Conservation (phyloP, 2,329 filamentous ascomycete genomes). For the Colletotrichum nymphaeae region DNA sequence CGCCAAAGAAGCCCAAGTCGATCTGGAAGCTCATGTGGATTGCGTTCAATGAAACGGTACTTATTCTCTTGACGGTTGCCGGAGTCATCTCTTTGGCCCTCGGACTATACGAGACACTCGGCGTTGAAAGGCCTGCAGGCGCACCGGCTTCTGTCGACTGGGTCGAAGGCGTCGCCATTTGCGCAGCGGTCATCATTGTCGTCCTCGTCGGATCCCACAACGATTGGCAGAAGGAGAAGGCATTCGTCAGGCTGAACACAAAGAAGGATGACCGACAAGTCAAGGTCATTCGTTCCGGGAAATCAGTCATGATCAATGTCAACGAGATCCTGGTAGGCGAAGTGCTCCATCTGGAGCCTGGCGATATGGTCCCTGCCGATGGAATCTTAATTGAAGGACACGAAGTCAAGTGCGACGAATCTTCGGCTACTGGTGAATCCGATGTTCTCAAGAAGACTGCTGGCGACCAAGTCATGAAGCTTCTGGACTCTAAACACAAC, state of each 20-base stretch:
- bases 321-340: constrained; percentile 71
- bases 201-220: constrained; percentile 64
- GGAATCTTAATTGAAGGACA: constrained; percentile 73
- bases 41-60: constrained; percentile 70
- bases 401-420: constrained; percentile 73
- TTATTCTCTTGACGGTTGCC: constrained; percentile 67
- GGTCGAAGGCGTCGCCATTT: constrained; percentile 67
- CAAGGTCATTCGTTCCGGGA: constrained; percentile 67
- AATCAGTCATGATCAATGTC: constrained; percentile 64
- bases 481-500: constrained; percentile 53
- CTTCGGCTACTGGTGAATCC: constrained; percentile 78
- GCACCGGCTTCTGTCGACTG: constrained; percentile 56
- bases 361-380: constrained; percentile 77
- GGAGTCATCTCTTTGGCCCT: constrained; percentile 68
- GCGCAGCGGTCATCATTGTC: constrained; percentile 64
- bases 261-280: constrained; percentile 66
- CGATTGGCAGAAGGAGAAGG: constrained; percentile 67
- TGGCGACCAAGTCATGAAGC: constrained; percentile 66
- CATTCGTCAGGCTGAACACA: constrained; percentile 62
- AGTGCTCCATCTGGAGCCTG: constrained; percentile 69
- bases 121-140: constrained; percentile 48
- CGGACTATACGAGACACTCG: constrained; percentile 68
- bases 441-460: constrained; percentile 76
- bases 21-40: constrained; percentile 60
- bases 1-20: constrained; percentile 16